Percentiles rank a stretch among this genome's conserved stretches.
Evolutionary conservation across 371 early-diverging fungal genomes (phyloP).

Genomic region (Mortierella sp.): DNA sequence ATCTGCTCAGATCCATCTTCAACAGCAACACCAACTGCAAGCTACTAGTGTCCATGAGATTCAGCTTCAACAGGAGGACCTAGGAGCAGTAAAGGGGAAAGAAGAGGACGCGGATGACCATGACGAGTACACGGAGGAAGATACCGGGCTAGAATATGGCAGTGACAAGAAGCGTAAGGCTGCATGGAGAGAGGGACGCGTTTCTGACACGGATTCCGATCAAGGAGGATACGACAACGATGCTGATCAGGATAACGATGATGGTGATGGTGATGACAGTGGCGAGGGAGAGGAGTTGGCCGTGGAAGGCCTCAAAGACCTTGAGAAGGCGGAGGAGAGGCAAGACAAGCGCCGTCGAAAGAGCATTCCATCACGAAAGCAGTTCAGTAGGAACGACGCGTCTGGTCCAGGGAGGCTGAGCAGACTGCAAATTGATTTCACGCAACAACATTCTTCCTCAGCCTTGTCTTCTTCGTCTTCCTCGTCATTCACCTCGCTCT

Average conservation of each 20-base stretch:
- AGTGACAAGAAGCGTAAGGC: slow-evolving; percentile 6
- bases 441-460: not conserved
- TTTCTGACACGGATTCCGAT: not conserved
- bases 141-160: not conserved
- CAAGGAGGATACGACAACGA: too few relatives aligned
- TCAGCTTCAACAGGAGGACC: not conserved
- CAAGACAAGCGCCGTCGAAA: slow-evolving; percentile 13
- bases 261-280: too few relatives aligned
- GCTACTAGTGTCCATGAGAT: too few relatives aligned
- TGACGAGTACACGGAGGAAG: not conserved
- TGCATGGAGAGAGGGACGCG: not conserved
- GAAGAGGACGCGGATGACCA: not conserved
- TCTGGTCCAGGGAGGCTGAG: too few relatives aligned
- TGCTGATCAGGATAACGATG: slow-evolving; percentile 3
- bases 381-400: too few relatives aligned
- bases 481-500: slow-evolving; percentile 7
- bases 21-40: not conserved
- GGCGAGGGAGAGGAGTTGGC: not conserved
- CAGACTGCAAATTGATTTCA: not conserved
- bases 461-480: slow-evolving; percentile 1
- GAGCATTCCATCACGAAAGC: too few relatives aligned
- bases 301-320: not conserved
- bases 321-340: not conserved
- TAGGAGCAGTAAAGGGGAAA: not conserved
- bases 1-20: slow-evolving; percentile 5